Percentiles rank a stretch among this genome's conserved stretches.
Evolutionary conservation across 108 stramenopile species (phyloP).

Genomic region (Tribonema minus): DNA sequence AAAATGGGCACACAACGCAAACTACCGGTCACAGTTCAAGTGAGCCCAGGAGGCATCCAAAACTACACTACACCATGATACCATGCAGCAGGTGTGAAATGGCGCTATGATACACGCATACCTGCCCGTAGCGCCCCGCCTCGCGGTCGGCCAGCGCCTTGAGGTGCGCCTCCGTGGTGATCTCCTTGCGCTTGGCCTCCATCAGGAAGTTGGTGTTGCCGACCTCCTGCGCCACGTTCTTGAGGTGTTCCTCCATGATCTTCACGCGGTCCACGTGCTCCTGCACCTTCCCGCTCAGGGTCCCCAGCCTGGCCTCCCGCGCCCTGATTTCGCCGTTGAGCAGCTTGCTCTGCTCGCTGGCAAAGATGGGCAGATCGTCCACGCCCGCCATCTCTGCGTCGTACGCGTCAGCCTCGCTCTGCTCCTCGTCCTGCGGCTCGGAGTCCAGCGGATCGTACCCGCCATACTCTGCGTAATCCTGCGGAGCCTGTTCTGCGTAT

Average conservation of each 20-base stretch:
- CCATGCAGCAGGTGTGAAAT: constrained; percentile 24
- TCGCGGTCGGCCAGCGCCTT: constrained; percentile 63
- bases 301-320: constrained; percentile 1
- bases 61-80: not conserved
- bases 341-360: constrained; percentile 50
- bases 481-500: not conserved
- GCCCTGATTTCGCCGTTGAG: constrained; percentile 46
- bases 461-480: not conserved
- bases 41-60: too few relatives aligned
- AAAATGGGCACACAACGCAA: too few relatives aligned
- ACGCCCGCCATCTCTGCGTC: constrained; percentile 23
- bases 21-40: too few relatives aligned
- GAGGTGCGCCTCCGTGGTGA: constrained; percentile 71
- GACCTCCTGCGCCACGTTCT: constrained; percentile 73
- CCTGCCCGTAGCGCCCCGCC: constrained; percentile 55
- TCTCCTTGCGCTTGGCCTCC: constrained; percentile 68
- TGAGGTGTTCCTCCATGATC: constrained; percentile 75
- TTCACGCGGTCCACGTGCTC: constrained; percentile 63
- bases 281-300: not conserved
- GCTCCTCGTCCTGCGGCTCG: not conserved
- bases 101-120: constrained; percentile 18
- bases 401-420: constrained; percentile 38
- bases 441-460: not conserved
- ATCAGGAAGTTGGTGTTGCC: constrained; percentile 70
- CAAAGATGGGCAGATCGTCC: constrained; percentile 54